Evolutionary conservation across 2,329 filamentous ascomycete species (phyloP).

Genomic region (Teratosphaeria gauchensis): DNA sequence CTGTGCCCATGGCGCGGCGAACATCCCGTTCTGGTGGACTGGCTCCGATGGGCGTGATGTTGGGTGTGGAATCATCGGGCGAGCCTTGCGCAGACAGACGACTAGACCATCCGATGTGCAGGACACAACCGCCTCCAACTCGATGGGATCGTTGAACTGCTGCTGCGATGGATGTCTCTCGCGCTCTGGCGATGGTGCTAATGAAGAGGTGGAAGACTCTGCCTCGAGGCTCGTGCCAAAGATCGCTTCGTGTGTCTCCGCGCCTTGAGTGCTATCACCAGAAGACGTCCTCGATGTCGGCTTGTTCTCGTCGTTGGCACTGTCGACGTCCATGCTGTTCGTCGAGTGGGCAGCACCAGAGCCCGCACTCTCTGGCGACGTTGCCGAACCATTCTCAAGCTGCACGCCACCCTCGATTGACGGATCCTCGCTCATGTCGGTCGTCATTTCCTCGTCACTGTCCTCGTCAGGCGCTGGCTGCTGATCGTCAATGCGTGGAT

Average conservation of each 20-base stretch:
- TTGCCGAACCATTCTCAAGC: slow-evolving; percentile 27
- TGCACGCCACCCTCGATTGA: slow-evolving; percentile 41
- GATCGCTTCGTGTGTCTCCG: slow-evolving; percentile 32
- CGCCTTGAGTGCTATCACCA: slow-evolving; percentile 34
- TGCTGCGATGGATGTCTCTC: slow-evolving; percentile 13
- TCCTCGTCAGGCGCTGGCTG: slow-evolving; percentile 25
- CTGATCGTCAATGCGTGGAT: slow-evolving; percentile 50
- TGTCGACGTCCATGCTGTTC: slow-evolving; percentile 26
- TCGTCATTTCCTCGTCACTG: slow-evolving; percentile 38
- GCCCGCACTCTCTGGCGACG: slow-evolving; percentile 6
- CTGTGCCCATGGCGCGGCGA: slow-evolving; percentile 70
- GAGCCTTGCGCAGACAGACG: slow-evolving; percentile 65
- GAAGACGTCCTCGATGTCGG: slow-evolving; percentile 34
- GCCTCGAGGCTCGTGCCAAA: slow-evolving; percentile 32
- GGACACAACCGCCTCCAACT: slow-evolving; percentile 82
- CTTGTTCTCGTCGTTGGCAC: slow-evolving; percentile 9
- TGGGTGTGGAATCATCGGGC: slow-evolving; percentile 55
- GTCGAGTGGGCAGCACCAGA: slow-evolving; percentile 22
- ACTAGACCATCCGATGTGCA: slow-evolving; percentile 83
- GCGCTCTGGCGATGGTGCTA: slow-evolving; percentile 19
- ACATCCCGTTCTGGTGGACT: slow-evolving; percentile 51
- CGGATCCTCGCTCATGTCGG: slow-evolving; percentile 39
- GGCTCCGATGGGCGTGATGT: slow-evolving; percentile 38
- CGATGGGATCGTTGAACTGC: slow-evolving; percentile 39
- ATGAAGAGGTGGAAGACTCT: slow-evolving; percentile 28